A percentile compares a stretch with the other conserved stretches of the same genome.
Conservation (phyloP, 1,139 yeast species). For the Blastobotrys capitulatus region DNA sequence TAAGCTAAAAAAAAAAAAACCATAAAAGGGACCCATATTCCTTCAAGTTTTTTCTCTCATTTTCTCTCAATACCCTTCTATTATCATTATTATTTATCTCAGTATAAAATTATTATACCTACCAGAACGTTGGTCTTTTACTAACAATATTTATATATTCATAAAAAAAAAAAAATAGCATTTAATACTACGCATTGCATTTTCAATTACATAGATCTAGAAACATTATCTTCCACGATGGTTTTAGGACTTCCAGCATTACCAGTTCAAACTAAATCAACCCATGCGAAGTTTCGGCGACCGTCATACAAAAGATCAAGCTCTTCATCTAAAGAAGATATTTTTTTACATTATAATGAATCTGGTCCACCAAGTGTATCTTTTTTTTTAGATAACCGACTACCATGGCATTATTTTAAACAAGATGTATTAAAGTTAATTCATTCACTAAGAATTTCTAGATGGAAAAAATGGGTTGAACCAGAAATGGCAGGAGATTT, state of each 20-base stretch:
- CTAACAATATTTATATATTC: no score
- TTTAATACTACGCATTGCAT: neutral
- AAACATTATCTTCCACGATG: no score
- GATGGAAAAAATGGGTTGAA: conserved; percentile 56
- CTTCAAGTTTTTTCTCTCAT: no score
- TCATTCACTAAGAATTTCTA: conserved; percentile 60
- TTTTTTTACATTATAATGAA: neutral
- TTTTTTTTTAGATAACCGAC: conserved; percentile 52
- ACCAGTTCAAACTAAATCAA: neutral
- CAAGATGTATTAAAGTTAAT: conserved; percentile 69
- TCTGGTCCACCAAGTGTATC: conserved; percentile 21
- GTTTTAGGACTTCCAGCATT: conserved; percentile 1
- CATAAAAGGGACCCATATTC: no score
- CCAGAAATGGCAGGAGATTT: conserved; percentile 36
- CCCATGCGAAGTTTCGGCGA: conserved; percentile 1
- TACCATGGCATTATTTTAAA: conserved; percentile 80
- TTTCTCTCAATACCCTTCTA: no score
- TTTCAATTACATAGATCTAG: neutral
- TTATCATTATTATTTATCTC: no score
- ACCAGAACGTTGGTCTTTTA: no score
- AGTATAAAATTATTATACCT: no score
- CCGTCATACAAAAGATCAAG: neutral
- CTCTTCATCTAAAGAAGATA: conserved; percentile 2
- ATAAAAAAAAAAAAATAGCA: neutral
- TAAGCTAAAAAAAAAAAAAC: no score